These are phyloP conservation scores for Rauvolfia tetraphylla DNA, from an alignment of 257 asterid species.

Conservation along the genomic window DNA sequence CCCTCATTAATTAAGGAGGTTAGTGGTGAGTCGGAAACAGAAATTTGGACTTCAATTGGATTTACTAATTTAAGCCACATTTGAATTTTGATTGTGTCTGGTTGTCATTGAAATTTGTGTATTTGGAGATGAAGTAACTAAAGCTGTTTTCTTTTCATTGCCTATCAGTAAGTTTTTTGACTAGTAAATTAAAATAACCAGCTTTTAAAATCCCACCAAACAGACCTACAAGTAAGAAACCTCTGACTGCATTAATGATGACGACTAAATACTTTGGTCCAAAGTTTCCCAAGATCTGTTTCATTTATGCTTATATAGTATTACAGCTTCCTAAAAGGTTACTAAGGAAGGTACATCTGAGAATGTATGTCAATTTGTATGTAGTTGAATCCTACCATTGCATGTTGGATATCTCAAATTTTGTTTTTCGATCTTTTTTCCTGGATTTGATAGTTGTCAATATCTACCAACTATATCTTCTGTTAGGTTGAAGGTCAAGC, in stretches of 20 bases:
- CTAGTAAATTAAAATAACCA: background rate
- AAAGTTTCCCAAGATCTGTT: background rate
- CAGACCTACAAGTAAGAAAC: background rate
- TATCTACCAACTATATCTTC: background rate
- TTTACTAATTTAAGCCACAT: background rate
- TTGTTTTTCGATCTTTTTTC: background rate
- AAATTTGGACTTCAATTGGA: background rate
- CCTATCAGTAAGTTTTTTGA: background rate
- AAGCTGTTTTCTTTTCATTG: background rate
- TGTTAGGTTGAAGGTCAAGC: conserved; percentile 51
- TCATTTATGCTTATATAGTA: background rate
- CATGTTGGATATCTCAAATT: background rate
- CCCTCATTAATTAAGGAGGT: no score
- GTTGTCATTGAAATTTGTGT: background rate
- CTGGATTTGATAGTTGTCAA: background rate
- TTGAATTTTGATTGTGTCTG: background rate
- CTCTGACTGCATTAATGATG: background rate
- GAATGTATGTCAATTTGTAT: background rate
- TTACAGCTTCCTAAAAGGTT: background rate
- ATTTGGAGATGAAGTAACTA: background rate
- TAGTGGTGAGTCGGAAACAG: no score
- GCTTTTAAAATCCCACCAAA: background rate
- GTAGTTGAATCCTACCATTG: background rate
- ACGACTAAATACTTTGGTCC: background rate
- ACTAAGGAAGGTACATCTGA: background rate